These are phyloP conservation scores for Colletotrichum incanum DNA, from an alignment of 2,329 filamentous ascomycete genomes.

Conservation along the genomic window DNA sequence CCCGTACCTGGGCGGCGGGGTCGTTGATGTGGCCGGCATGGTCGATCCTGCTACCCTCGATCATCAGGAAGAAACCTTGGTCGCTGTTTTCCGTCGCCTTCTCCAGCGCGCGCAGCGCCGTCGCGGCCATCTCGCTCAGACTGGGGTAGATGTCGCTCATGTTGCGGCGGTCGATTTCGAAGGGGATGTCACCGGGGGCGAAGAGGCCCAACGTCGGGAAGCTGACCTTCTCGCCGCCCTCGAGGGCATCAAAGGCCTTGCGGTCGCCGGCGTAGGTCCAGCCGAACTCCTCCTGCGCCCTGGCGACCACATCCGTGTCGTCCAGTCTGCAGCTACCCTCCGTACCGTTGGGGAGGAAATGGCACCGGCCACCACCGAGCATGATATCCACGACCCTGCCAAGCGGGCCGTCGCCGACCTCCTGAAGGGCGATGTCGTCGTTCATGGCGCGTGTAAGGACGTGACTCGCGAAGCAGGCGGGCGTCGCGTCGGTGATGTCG, in stretches of 20 bases:
- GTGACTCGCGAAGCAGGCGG: constrained; percentile 94
- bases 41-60: constrained; percentile 96
- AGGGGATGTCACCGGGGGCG: constrained; percentile 87
- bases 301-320: constrained; percentile 79
- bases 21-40: constrained; percentile 93
- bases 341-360: constrained; percentile 89
- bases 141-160: constrained; percentile 88
- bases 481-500: constrained; percentile 94
- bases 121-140: constrained; percentile 90
- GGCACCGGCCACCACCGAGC: constrained; percentile 92
- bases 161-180: constrained; percentile 89
- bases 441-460: constrained; percentile 85
- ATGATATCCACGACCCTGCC: constrained; percentile 93
- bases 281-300: constrained; percentile 82
- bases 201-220: constrained; percentile 91
- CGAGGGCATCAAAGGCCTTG: constrained; percentile 81
- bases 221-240: constrained; percentile 76
- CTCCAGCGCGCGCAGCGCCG: constrained; percentile 84
- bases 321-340: constrained; percentile 87
- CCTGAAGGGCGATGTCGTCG: constrained; percentile 92
- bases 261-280: constrained; percentile 85
- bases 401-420: constrained; percentile 89
- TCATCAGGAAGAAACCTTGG: constrained; percentile 98
- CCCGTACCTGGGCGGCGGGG: constrained; percentile 86
- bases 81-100: constrained; percentile 87